Percentiles rank a stretch among this genome's conserved stretches.
These are phyloP conservation scores for Dothistroma pini DNA, from an alignment of 2,329 filamentous ascomycete genomes.

Conservation along the genomic window DNA sequence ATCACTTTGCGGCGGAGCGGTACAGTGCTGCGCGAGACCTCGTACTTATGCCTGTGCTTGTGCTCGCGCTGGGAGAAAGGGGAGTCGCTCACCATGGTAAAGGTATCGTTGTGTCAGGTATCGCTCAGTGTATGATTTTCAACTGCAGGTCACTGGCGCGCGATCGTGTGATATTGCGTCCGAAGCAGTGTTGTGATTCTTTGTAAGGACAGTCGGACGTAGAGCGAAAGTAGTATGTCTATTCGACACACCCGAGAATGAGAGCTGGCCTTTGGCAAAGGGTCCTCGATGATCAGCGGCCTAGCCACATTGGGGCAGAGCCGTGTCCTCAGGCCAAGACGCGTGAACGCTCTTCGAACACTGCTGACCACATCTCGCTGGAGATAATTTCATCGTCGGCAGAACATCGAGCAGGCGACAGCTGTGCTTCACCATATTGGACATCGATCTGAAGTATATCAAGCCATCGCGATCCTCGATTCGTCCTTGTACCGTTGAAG, in stretches of 20 bases:
- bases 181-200: not conserved
- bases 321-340: not conserved
- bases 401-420: no score
- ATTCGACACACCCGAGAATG: not conserved
- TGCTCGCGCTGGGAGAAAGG: not conserved
- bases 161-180: not conserved
- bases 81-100: not conserved
- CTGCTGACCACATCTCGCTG: no score
- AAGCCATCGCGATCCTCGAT: no score
- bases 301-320: not conserved
- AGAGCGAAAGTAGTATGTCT: not conserved
- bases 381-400: not conserved
- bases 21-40: not conserved
- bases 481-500: no score
- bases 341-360: no score
- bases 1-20: not conserved
- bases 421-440: no score
- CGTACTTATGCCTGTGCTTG: not conserved
- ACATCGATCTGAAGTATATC: no score
- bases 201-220: not conserved
- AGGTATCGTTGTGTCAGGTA: not conserved
- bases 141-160: not conserved
- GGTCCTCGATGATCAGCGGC: not conserved
- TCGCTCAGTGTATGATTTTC: not conserved
- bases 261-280: not conserved